Conservation (phyloP, 2,329 filamentous ascomycete species). For the Seiridium unicorne region DNA sequence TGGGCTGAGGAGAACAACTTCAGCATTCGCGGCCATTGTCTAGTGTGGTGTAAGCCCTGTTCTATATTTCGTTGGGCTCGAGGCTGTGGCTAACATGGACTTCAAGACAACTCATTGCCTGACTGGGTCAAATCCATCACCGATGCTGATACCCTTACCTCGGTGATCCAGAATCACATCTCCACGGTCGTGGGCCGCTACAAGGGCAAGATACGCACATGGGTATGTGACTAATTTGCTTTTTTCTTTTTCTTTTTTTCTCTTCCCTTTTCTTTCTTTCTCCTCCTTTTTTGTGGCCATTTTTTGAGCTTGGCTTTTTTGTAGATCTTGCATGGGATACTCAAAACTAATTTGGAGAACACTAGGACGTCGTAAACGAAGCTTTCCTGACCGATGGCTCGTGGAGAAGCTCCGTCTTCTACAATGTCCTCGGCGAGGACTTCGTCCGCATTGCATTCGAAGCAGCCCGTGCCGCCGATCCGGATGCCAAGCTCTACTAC, state of each 20-base stretch:
- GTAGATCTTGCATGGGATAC: too few species aligned
- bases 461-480: conserved; percentile 65
- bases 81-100: neutral
- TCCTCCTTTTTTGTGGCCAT: too few species aligned
- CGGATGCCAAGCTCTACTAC: conserved; percentile 69
- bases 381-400: conserved; percentile 61
- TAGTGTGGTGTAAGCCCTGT: conserved; percentile 60
- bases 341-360: too few species aligned
- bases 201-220: conserved; percentile 56
- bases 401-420: conserved; percentile 63
- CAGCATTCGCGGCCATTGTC: conserved; percentile 63
- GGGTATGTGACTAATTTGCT: conserved; percentile 17
- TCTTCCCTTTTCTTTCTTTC: conserved; percentile 8
- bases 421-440: conserved; percentile 65
- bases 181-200: conserved; percentile 55
- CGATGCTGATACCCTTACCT: conserved; percentile 41
- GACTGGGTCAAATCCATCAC: conserved; percentile 52
- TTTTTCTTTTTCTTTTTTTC: neutral
- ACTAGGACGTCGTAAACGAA: conserved; percentile 61
- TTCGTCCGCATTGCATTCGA: conserved; percentile 70
- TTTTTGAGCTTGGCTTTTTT: too few species aligned
- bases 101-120: conserved; percentile 32
- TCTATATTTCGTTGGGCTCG: neutral
- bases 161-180: conserved; percentile 60
- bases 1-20: conserved; percentile 56